Evolutionary conservation across 805 yeast species (phyloP).

Genomic region (Cyberlindnera xylosilytica): DNA sequence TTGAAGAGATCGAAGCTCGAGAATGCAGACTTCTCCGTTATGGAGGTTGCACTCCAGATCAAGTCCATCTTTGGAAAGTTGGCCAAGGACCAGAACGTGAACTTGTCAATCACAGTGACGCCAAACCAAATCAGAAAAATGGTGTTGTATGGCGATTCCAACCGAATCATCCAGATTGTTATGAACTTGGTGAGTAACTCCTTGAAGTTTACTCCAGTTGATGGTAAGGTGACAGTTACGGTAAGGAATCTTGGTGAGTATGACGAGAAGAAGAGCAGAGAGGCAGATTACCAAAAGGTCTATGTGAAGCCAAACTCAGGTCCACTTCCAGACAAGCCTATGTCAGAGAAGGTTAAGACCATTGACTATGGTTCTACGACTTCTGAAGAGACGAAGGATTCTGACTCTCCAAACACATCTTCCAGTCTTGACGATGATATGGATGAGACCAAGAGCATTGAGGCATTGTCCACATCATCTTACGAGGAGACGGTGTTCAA

Average conservation of each 20-base stretch:
- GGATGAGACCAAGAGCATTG: slow-evolving; percentile 17
- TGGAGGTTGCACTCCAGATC: slow-evolving; percentile 82
- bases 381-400: slow-evolving; percentile 13
- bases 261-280: slow-evolving; percentile 49
- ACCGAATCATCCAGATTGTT: slow-evolving; percentile 84
- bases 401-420: slow-evolving; percentile 1
- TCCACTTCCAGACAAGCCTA: background rate
- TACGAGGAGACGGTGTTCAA: slow-evolving; percentile 43
- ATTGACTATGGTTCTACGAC: slow-evolving; percentile 3
- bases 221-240: slow-evolving; percentile 71
- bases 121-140: slow-evolving; percentile 62
- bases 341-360: background rate
- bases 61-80: slow-evolving; percentile 80
- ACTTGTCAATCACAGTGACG: slow-evolving; percentile 54
- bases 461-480: slow-evolving; percentile 31
- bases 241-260: slow-evolving; percentile 69
- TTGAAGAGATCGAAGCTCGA: slow-evolving; percentile 80
- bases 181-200: slow-evolving; percentile 92
- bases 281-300: slow-evolving; percentile 42
- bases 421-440: slow-evolving; percentile 13
- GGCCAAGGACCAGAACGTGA: slow-evolving; percentile 74
- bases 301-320: slow-evolving; percentile 31
- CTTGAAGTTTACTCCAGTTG: slow-evolving; percentile 86
- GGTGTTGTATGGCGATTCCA: slow-evolving; percentile 82
- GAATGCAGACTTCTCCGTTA: slow-evolving; percentile 71